Conservation (phyloP, 2,329 filamentous ascomycete species). For the Alternaria gaisen region DNA sequence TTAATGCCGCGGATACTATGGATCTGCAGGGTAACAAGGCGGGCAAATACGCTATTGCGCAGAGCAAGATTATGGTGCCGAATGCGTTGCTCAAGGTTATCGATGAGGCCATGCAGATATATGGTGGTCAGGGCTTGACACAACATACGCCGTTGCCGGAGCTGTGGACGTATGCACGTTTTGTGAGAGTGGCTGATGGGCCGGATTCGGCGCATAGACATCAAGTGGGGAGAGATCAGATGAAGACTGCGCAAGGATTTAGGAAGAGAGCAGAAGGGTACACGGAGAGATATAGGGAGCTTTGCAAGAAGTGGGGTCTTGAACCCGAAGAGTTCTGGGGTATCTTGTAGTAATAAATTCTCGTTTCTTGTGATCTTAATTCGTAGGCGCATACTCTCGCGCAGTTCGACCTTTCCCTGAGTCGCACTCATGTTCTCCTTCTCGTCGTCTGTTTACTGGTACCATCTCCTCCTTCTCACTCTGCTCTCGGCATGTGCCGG, state of each 20-base stretch:
- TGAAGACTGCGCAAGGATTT: constrained; percentile 52
- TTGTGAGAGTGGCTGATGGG: constrained; percentile 55
- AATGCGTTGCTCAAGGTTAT: constrained; percentile 52
- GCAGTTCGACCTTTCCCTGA: background rate
- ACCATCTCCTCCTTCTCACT: constrained; percentile 19
- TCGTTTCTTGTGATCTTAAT: background rate
- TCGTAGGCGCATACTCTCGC: background rate
- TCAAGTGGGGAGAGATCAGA: constrained; percentile 54
- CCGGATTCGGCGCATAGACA: constrained; percentile 55
- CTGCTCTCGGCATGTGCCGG: constrained; percentile 5
- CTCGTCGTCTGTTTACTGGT: background rate
- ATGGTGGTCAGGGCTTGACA: constrained; percentile 54
- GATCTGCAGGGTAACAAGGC: constrained; percentile 54
- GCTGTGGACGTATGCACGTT: constrained; percentile 56
- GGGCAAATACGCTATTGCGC: constrained; percentile 53
- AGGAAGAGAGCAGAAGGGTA: constrained; percentile 49
- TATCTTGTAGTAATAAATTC: constrained; percentile 25
- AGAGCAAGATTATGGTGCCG: constrained; percentile 56
- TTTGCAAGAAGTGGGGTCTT: constrained; percentile 47
- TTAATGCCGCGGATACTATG: constrained; percentile 56
- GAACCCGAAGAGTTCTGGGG: constrained; percentile 44
- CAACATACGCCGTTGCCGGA: constrained; percentile 55
- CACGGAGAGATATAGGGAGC: constrained; percentile 44
- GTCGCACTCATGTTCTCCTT: accelerated
- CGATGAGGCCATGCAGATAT: constrained; percentile 56